Conservation (phyloP, 352 stramenopile species). For the Pythium folliculosum region DNA sequence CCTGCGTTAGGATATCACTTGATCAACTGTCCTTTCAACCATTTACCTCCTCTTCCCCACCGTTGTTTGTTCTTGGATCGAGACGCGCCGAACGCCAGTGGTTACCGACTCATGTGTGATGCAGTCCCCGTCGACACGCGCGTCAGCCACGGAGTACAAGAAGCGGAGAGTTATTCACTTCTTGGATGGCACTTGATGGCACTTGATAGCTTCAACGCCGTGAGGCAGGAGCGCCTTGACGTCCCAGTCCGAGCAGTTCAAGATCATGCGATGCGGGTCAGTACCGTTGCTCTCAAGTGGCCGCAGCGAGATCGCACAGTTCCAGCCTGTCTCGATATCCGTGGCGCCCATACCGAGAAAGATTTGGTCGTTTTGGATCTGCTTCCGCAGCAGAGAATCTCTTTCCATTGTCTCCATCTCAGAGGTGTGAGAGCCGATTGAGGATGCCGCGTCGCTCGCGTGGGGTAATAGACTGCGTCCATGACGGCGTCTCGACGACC, state of each 20-base stretch:
- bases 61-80: not conserved
- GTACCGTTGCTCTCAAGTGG: constrained; percentile 89
- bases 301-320: constrained; percentile 97
- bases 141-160: constrained; percentile 62
- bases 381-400: constrained; percentile 60
- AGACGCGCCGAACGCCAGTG: too few relatives aligned
- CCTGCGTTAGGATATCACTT: not conserved
- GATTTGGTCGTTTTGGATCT: constrained; percentile 95
- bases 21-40: not conserved
- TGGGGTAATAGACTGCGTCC: constrained; percentile 11
- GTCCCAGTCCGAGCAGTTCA: constrained; percentile 97
- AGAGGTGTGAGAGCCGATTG: constrained; percentile 43
- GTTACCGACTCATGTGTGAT: too few relatives aligned
- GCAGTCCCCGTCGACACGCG: too few relatives aligned
- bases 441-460: constrained; percentile 58
- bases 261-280: constrained; percentile 97
- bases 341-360: constrained; percentile 97
- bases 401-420: constrained; percentile 56
- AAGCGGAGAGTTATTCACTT: constrained; percentile 98
- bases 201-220: constrained; percentile 94
- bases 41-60: not conserved
- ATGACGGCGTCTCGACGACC: constrained; percentile 18
- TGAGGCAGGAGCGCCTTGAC: constrained; percentile 96
- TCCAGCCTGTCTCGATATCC: constrained; percentile 99
- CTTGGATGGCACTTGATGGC: constrained; percentile 96